Conservation (phyloP, 805 yeast genomes). For the Pichia nakasei region DNA sequence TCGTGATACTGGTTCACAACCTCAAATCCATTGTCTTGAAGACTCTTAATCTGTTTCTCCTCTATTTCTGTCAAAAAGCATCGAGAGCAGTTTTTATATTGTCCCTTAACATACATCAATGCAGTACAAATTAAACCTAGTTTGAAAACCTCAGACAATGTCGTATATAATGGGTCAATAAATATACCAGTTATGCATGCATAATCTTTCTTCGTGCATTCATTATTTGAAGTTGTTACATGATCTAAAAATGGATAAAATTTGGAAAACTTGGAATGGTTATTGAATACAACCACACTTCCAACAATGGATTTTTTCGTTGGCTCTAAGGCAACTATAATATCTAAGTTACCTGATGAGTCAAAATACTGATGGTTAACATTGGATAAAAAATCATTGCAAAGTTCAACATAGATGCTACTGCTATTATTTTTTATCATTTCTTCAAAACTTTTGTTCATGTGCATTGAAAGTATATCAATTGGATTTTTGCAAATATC, state of each 20-base stretch:
- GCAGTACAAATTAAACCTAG: constrained; percentile 52
- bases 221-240: background rate
- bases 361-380: background rate
- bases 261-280: constrained; percentile 35
- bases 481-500: constrained; percentile 36
- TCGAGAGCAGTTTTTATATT: constrained; percentile 11
- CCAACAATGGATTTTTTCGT: constrained; percentile 26
- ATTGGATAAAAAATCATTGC: background rate
- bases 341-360: constrained; percentile 27
- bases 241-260: constrained; percentile 39
- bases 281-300: constrained; percentile 38
- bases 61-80: constrained; percentile 7
- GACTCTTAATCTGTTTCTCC: constrained; percentile 8
- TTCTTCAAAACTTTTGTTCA: constrained; percentile 10
- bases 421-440: constrained; percentile 28
- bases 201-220: constrained; percentile 24
- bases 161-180: constrained; percentile 45
- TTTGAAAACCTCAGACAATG: constrained; percentile 44
- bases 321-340: constrained; percentile 29
- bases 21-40: constrained; percentile 13
- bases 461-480: constrained; percentile 1
- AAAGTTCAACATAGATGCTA: too few relatives aligned
- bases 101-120: constrained; percentile 34
- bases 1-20: constrained; percentile 10
- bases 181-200: constrained; percentile 39